Conservation (phyloP, 768 basidiomycete species). For the Termitomyces sp. region DNA sequence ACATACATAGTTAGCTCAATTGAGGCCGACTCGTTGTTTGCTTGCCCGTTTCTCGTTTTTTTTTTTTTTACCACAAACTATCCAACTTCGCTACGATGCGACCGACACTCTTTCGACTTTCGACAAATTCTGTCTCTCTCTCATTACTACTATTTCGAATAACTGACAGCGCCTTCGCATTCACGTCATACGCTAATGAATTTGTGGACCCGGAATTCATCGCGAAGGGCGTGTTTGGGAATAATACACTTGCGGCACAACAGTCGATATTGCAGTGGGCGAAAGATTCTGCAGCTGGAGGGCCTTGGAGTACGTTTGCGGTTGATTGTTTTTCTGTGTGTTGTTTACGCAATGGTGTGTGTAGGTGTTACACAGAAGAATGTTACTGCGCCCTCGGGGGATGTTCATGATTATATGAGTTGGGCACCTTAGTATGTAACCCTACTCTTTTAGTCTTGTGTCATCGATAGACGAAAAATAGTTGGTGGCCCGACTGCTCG, state of each 20-base stretch:
- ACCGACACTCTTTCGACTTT: conserved; percentile 25
- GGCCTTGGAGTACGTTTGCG: conserved; percentile 52
- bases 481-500: conserved; percentile 65
- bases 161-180: conserved; percentile 15
- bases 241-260: conserved; percentile 43
- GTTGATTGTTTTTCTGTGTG: background rate
- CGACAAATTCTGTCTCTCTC: conserved; percentile 17
- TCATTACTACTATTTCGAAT: background rate
- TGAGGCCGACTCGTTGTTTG: background rate
- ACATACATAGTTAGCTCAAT: background rate
- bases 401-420: conserved; percentile 64
- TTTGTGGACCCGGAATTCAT: conserved; percentile 53
- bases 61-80: background rate
- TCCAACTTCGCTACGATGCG: conserved; percentile 18
- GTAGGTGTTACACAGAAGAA: conserved; percentile 48
- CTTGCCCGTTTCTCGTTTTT: background rate
- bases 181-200: conserved; percentile 48
- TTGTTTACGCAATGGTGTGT: background rate
- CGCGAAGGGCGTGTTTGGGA: conserved; percentile 35
- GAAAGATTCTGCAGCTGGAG: conserved; percentile 32
- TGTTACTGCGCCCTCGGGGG: conserved; percentile 45
- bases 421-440: conserved; percentile 63
- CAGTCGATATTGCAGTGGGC: conserved; percentile 47
- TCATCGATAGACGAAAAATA: conserved; percentile 14
- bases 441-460: background rate